Conservation (phyloP, 1,284 basidiomycete genomes). For the Somion occarium region DNA sequence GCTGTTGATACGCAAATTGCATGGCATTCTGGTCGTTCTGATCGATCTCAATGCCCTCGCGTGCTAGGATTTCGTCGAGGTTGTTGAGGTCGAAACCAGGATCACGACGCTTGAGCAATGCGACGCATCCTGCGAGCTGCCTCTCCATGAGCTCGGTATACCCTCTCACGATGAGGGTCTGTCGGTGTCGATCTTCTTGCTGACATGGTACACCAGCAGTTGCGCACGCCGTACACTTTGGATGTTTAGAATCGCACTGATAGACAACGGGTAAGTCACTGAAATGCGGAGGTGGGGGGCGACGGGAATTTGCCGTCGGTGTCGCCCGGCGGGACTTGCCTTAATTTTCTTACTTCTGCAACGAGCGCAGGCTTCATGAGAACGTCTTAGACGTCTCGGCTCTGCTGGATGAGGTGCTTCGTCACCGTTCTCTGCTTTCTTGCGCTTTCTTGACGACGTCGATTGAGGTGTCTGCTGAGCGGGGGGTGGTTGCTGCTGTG, state of each 20-base stretch:
- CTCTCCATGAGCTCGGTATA: slow-evolving; percentile 76
- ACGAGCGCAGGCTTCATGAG: slow-evolving; percentile 82
- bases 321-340: slow-evolving; percentile 82
- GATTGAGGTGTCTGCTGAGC: slow-evolving; percentile 28
- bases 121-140: slow-evolving; percentile 68
- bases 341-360: slow-evolving; percentile 92
- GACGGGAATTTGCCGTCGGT: slow-evolving; percentile 74
- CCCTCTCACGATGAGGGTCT: slow-evolving; percentile 76
- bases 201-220: slow-evolving; percentile 73
- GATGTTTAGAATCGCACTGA: slow-evolving; percentile 85
- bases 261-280: slow-evolving; percentile 19
- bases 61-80: slow-evolving; percentile 57
- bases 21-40: slow-evolving; percentile 22
- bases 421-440: slow-evolving; percentile 53
- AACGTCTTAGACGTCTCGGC: slow-evolving; percentile 73
- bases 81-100: slow-evolving; percentile 61
- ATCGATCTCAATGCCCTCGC: slow-evolving; percentile 63
- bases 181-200: slow-evolving; percentile 79
- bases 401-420: slow-evolving; percentile 52
- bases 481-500: slow-evolving; percentile 31
- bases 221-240: slow-evolving; percentile 75
- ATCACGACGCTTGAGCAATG: slow-evolving; percentile 66
- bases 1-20: slow-evolving; percentile 33
- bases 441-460: slow-evolving; percentile 42
- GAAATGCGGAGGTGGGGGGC: slow-evolving; percentile 20